Evolutionary conservation across 768 basidiomycete genomes (phyloP), one percentile per base, ranked within the genome.

Genomic region (Phlebiopsis gigantea): DNA sequence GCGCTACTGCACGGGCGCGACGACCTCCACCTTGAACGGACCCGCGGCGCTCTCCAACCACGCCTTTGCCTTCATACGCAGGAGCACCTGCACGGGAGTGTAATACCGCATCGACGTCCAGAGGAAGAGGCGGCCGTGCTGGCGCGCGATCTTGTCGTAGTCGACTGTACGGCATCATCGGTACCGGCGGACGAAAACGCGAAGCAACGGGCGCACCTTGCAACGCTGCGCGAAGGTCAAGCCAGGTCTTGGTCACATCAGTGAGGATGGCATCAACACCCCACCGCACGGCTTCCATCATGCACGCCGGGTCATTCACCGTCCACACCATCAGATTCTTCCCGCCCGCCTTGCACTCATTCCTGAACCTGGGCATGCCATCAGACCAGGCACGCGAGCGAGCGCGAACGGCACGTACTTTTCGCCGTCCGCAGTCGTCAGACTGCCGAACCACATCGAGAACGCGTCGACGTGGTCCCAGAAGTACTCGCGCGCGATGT

Each of bases 271-370:
- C 79, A 46, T 73, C 69, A 31, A 75, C 77, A 14, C 47, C 55
- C 79, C 77, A 79, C 29, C 72, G 60, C 22, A 85, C 87, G 43
- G 86, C 88, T 88, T 93, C 90, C 80, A 91, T 88, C 91, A 93
- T 93, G 66, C 93, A 85, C 53, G 83, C 83, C 9, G 84, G 84
- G 46, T 86, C 79, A 66, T 99, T 99, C 25, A 98, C 96, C 0
- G 97, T 99, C 97, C 95, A 98, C 2, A 93, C 92, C 81, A 95
- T 87, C 55, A 98, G 63, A 62, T 79, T 79, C 79, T 97, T 97
- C 19, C 88, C 88, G 0, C 83, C 83, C 15, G 67, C 75, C 68
- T 85, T 84, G 74, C 92, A 94, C 62, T 94, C 88, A 46, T 76
- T 71, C 55, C 86, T 75, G 76, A 99, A 98, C 76, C 95, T 81